These are phyloP conservation scores for Ganoderma meredithae DNA, from an alignment of 1,284 basidiomycete genomes.

Conservation along the genomic window DNA sequence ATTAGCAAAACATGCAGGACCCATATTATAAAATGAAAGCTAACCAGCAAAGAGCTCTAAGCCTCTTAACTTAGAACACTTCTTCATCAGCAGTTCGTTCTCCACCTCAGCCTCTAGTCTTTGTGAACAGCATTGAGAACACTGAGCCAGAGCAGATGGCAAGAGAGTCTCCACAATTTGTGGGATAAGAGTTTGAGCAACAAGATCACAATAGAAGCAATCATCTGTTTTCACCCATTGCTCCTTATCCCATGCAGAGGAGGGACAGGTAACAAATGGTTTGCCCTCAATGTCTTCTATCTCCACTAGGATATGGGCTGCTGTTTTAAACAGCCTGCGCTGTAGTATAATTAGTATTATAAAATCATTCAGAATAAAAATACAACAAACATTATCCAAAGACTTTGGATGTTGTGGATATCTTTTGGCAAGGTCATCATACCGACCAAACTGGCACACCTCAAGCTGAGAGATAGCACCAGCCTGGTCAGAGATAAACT, in stretches of 20 bases:
- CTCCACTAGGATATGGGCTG: conserved; percentile 38
- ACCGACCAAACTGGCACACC: conserved; percentile 52
- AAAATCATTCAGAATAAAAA: neutral
- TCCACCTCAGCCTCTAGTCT: conserved; percentile 41
- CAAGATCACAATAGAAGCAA: conserved; percentile 60
- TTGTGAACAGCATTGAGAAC: conserved; percentile 11
- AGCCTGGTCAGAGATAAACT: conserved; percentile 41
- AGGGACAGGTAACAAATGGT: conserved; percentile 29
- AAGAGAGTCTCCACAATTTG: conserved; percentile 39
- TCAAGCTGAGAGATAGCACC: conserved; percentile 38
- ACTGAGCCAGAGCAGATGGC: conserved; percentile 9
- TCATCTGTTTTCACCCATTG: conserved; percentile 58
- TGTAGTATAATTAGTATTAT: conserved; percentile 35
- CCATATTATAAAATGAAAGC: conserved; percentile 8
- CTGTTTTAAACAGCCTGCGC: conserved; percentile 54
- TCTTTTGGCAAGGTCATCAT: conserved; percentile 43
- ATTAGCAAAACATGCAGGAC: neutral
- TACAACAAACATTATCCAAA: conserved; percentile 29
- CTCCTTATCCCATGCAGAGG: conserved; percentile 45
- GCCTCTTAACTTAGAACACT: conserved; percentile 55
- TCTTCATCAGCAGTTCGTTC: conserved; percentile 41
- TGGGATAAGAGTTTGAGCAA: conserved; percentile 29
- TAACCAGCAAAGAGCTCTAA: conserved; percentile 73
- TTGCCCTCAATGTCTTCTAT: conserved; percentile 53
- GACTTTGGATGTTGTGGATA: neutral